A percentile compares a stretch with the other conserved stretches of the same genome.
Evolutionary conservation across 1,284 basidiomycete species (phyloP).

Genomic region (Papiliotrema laurentii): DNA sequence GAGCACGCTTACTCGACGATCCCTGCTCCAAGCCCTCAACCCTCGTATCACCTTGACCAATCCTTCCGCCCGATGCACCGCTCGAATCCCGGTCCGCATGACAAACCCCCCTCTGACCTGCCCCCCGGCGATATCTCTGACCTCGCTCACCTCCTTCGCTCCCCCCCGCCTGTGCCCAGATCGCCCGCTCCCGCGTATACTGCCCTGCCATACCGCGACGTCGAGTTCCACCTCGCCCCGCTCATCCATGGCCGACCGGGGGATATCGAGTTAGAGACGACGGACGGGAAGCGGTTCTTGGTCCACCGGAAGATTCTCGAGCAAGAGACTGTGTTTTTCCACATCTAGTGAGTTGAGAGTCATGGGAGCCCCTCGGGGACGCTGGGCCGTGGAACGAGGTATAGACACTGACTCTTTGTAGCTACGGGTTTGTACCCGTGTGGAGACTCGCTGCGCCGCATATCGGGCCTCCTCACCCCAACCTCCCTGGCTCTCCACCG

Average conservation of each 20-base stretch:
- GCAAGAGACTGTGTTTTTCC: slow-evolving; percentile 39
- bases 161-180: slow-evolving; percentile 12
- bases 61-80: background rate
- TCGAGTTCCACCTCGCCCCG: slow-evolving; percentile 28
- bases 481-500: background rate
- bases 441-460: slow-evolving; percentile 23
- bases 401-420: slow-evolving; percentile 6
- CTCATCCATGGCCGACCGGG: slow-evolving; percentile 25
- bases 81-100: background rate
- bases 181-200: slow-evolving; percentile 37
- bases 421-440: slow-evolving; percentile 39
- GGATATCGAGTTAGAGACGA: slow-evolving; percentile 35
- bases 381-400: too few relatives aligned
- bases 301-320: slow-evolving; percentile 36
- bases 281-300: slow-evolving; percentile 33
- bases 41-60: too few relatives aligned
- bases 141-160: slow-evolving; percentile 2
- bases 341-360: slow-evolving; percentile 34
- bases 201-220: slow-evolving; percentile 27
- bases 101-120: background rate
- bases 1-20: too few relatives aligned
- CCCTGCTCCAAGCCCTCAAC: too few relatives aligned
- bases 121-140: slow-evolving; percentile 1
- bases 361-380: too few relatives aligned
- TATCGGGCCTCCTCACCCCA: slow-evolving; percentile 3